Evolutionary conservation across 2,329 filamentous ascomycete species (phyloP), one percentile per base, ranked within the genome.

Genomic region (Cladosporium sphaerospermum): DNA sequence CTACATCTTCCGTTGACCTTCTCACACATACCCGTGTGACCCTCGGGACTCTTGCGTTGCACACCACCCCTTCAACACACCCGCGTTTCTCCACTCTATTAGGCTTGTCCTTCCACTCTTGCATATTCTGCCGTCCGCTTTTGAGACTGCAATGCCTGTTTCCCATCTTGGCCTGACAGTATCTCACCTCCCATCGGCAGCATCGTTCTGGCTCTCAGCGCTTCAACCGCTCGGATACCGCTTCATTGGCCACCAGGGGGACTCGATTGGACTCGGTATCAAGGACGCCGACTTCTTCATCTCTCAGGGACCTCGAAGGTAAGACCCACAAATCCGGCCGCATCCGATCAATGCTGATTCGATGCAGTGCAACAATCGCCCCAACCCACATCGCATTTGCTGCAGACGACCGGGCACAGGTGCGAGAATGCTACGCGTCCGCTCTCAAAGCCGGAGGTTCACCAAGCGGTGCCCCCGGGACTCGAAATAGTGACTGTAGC

Each of bases 131-230:
- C 39, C 18, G 18, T 28, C 23, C 18, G 28, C 46, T 16, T 40
- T 14, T 41, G 47, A 31, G 48, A 32, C 44, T 51, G 48, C 48
- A 47, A 85, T 85, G 82, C 80, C 81, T 54, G 71, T 83, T 61
- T 81, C 81, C 41, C 81, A 83, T 64, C 75, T 84, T 56, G 81
- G 80, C 56, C 74, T 85, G 57, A 83, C 80, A 36, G 89, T 95
- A 65, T 84, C 83, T 56, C 84, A 91, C 69, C 81, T 95, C 51
- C 82, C 89, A 52, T 82, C 84, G 34, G 87, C 89, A 3, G 83
- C 86, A 46, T 93, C 89, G 7, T 95, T 95, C 75, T 95, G 89
- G 71, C 81, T 90, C 18, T 81, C 86, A 57, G 78, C 89, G 59
- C 78, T 89, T 7, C 88, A 92, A 61, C 86, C 88, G 3, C 78